phyloP scores from a whole-genome alignment of 306 rosid species.

The Acmispon strigosus region DNA sequence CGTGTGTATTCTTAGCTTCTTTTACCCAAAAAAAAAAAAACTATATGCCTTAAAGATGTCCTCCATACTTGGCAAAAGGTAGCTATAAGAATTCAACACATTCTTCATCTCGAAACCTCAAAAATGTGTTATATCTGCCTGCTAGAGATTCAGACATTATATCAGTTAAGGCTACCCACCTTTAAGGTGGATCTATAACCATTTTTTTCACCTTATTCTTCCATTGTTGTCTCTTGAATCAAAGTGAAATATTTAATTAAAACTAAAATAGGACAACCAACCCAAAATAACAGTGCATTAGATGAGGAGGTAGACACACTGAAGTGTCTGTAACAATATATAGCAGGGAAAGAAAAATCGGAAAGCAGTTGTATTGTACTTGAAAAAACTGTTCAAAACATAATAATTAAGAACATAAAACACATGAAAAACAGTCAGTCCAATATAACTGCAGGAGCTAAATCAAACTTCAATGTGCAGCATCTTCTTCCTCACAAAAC shows the following conservation, averaged over 20 bases:
- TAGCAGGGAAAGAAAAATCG: neutral
- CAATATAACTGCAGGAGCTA: conserved; percentile 16
- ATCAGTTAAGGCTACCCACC: too few species aligned
- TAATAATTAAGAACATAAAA: conserved; percentile 18
- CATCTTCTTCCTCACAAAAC: conserved; percentile 85
- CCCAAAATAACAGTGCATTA: neutral
- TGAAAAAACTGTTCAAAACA: conserved; percentile 24
- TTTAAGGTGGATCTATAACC: too few species aligned
- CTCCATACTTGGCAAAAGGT: too few species aligned
- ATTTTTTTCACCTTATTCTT: too few species aligned
- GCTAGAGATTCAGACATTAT: too few species aligned
- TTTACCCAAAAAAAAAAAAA: too few species aligned
- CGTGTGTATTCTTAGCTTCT: too few species aligned
- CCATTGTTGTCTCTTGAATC: too few species aligned
- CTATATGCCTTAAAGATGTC: too few species aligned
- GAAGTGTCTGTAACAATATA: conserved; percentile 6
- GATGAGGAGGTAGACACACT: conserved; percentile 19
- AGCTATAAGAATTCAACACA: too few species aligned
- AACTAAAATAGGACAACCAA: neutral
- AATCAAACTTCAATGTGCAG: conserved; percentile 45
- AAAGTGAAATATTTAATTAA: neutral
- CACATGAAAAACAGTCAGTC: conserved; percentile 24
- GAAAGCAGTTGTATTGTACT: conserved; percentile 20
- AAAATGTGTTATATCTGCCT: too few species aligned
- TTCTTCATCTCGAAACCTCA: too few species aligned